These are phyloP conservation scores for Neonectria ditissima DNA, from an alignment of 2,329 filamentous ascomycete genomes.

Conservation along the genomic window DNA sequence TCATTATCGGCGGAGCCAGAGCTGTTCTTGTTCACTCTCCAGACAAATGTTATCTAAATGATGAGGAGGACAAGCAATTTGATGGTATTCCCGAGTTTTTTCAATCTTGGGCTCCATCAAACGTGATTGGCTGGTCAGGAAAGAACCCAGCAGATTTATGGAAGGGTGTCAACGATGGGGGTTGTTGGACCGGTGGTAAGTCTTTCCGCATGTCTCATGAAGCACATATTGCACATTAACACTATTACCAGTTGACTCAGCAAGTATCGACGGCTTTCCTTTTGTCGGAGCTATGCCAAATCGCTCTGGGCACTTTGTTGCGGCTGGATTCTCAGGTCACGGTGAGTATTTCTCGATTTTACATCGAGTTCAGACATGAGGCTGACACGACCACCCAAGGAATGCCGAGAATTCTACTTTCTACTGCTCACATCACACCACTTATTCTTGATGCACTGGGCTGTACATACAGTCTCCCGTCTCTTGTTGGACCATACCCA, in stretches of 20 bases:
- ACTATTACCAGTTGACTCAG: conserved; percentile 12
- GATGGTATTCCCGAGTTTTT: conserved; percentile 22
- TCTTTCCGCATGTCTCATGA: neutral
- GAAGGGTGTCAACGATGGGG: conserved; percentile 12
- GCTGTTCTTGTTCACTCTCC: conserved; percentile 16
- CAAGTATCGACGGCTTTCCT: conserved; percentile 20
- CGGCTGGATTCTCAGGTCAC: conserved; percentile 21
- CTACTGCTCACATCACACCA: conserved; percentile 17
- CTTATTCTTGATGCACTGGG: conserved; percentile 19
- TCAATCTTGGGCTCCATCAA: conserved; percentile 13
- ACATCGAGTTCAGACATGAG: neutral
- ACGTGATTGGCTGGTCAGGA: conserved; percentile 18
- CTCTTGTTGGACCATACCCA: conserved; percentile 16
- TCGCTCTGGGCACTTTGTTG: conserved; percentile 15
- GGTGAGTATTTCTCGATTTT: neutral
- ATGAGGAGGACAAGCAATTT: conserved; percentile 24
- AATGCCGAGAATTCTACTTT: conserved; percentile 24
- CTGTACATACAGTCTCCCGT: conserved; percentile 10
- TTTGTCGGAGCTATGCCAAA: conserved; percentile 21
- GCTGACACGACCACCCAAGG: conserved; percentile 2
- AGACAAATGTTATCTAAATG: conserved; percentile 13
- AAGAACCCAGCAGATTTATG: conserved; percentile 16
- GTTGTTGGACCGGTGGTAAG: conserved; percentile 28
- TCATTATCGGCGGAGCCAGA: conserved; percentile 23
- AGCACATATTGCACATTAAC: neutral